phyloP scores from a whole-genome alignment of 768 basidiomycete genomes.

The Russula sp. region DNA sequence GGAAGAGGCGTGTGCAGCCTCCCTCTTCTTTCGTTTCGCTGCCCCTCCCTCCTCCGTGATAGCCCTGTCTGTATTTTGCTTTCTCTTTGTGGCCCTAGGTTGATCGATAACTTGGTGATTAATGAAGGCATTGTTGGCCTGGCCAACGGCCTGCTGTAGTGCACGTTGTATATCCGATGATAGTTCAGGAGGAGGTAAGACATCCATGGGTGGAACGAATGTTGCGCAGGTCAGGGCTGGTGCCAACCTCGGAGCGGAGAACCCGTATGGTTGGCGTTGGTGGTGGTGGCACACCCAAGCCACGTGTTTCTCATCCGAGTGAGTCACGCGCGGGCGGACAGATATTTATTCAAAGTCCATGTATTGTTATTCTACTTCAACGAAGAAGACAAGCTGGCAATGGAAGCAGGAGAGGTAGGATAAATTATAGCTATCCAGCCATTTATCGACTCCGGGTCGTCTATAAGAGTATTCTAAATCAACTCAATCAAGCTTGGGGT shows the following conservation, averaged over 20 bases:
- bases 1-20: conserved; percentile 3
- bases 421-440: neutral
- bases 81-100: conserved; percentile 28
- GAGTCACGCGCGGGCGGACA: neutral
- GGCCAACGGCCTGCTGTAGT: conserved; percentile 43
- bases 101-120: conserved; percentile 23
- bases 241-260: neutral
- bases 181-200: conserved; percentile 23
- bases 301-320: conserved; percentile 12
- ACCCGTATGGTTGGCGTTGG: neutral
- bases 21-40: conserved; percentile 31
- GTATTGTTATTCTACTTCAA: neutral
- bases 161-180: conserved; percentile 42
- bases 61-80: conserved; percentile 28
- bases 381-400: no score
- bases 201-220: conserved; percentile 3
- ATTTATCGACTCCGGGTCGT: neutral
- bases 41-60: conserved; percentile 1
- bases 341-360: neutral
- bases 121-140: conserved; percentile 36
- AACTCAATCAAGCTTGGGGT: conserved; percentile 4
- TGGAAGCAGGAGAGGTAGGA: neutral
- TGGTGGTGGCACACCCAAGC: neutral
- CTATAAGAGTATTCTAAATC: neutral
- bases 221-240: conserved; percentile 9